Evolutionary conservation across 257 asterid species (phyloP).

Genomic region (Lithospermum erythrorhizon): DNA sequence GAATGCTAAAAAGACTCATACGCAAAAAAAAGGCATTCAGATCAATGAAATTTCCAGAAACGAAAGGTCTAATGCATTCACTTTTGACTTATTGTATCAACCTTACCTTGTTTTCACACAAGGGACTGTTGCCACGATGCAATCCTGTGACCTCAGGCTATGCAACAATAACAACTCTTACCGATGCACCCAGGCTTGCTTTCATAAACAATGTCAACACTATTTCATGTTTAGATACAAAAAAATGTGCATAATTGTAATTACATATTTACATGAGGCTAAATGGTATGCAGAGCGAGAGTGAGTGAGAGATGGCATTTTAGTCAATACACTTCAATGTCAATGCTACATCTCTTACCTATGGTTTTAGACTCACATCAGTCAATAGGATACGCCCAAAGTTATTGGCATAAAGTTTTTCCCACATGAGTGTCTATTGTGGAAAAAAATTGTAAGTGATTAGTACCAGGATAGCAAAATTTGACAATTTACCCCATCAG

Average conservation of each 20-base stretch:
- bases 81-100: background rate
- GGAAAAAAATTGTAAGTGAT: too few species aligned
- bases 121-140: background rate
- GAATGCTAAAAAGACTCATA: background rate
- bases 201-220: background rate
- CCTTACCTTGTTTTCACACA: background rate
- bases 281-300: background rate
- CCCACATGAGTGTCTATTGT: too few species aligned
- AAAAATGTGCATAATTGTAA: background rate
- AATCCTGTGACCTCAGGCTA: background rate
- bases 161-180: background rate
- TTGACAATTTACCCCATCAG: too few species aligned
- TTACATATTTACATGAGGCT: background rate
- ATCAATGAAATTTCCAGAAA: background rate
- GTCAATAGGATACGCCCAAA: background rate
- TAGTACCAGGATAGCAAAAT: too few species aligned
- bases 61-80: background rate
- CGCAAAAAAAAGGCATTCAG: background rate
- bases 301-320: too few species aligned
- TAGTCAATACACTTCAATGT: background rate
- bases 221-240: background rate
- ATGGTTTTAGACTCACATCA: background rate
- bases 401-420: too few species aligned
- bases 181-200: background rate
- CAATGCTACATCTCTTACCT: background rate